Base-by-base conservation (phyloP, 176 grass and related monocot genomes). In the Oryza australiensis region DNA sequence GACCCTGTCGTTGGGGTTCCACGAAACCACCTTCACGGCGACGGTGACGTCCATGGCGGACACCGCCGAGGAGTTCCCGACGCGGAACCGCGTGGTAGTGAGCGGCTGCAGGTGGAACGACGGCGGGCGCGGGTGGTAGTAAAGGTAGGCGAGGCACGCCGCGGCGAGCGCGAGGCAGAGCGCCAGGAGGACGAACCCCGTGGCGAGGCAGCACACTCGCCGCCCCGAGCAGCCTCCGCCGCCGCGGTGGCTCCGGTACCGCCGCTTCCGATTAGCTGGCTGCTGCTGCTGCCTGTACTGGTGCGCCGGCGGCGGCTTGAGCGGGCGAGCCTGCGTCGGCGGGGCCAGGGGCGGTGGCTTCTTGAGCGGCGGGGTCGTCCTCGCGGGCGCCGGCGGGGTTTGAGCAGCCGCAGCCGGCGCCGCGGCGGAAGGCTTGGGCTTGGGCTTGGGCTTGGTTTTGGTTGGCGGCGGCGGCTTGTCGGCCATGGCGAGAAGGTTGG, bases 1-100 rank as follows among this genome's bases (percentile, higher is more conserved):
- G 12, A 98, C 46, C 20, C 83, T 87, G 15, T 86, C 82, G 72
- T 98, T 98, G 0, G 92, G 92, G 83, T 94, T 98, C 92, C 88
- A 91, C 13, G 59, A 78, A 5, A 94, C 59, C 34, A 88, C 80
- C 37, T 75, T 77, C 0, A 73, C 82, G 16, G 78, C 78, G 10
- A 82, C 78, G 9, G 78, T 85, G 11, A 80, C 82, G 67, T 98
- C 95, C 53, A 98, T 26, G 45, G 88, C 79, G 16, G 63, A 68
- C 41, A 74, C 72, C 26, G 72, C 77, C 2, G 86, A 62, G 62
- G 88, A 27, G 78, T 75, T 72, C n/a, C 84, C 45, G 18, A 87
- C 46, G 60, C 57, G 86, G 73, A 98, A 76, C 13, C 67, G 84
- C 7, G 89, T 90, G 16, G 88, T 72, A 15, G 84, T 33, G 10